Evolutionary conservation across 768 basidiomycete genomes (phyloP).

Genomic region (Sarcomyxa edulis): DNA sequence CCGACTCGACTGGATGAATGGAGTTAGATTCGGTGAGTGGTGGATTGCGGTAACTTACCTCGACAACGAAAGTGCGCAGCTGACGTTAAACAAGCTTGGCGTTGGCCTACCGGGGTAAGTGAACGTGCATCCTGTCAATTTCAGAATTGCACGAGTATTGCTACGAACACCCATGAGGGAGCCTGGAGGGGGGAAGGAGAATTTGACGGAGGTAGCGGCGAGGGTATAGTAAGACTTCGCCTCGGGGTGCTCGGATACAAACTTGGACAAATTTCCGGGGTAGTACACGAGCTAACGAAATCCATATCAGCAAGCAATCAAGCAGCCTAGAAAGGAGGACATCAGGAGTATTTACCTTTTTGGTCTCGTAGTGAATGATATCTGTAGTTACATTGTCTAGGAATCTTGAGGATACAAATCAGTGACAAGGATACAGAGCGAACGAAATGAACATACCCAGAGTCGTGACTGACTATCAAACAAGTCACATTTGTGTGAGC

Average conservation of each 20-base stretch:
- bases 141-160: slow-evolving; percentile 93
- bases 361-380: slow-evolving; percentile 94
- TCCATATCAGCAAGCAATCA: slow-evolving; percentile 8
- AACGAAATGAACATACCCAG: slow-evolving; percentile 54
- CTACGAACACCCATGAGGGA: slow-evolving; percentile 96
- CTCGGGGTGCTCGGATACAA: slow-evolving; percentile 87
- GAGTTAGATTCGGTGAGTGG: no score
- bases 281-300: slow-evolving; percentile 78
- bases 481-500: slow-evolving; percentile 82
- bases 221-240: slow-evolving; percentile 97
- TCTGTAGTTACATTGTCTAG: slow-evolving; percentile 94
- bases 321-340: slow-evolving; percentile 9
- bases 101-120: slow-evolving; percentile 82
- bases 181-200: slow-evolving; percentile 93
- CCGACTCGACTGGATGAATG: slow-evolving; percentile 71
- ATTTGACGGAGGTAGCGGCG: slow-evolving; percentile 88
- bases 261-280: slow-evolving; percentile 84
- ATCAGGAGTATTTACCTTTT: slow-evolving; percentile 59
- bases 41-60: slow-evolving; percentile 43
- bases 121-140: slow-evolving; percentile 86
- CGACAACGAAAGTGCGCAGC: slow-evolving; percentile 90
- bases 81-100: slow-evolving; percentile 84
- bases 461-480: slow-evolving; percentile 95
- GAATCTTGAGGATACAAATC: slow-evolving; percentile 47
- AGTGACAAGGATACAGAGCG: slow-evolving; percentile 3